Conservation (phyloP, 2,329 filamentous ascomycete species). For the Podosphaera fusca region DNA sequence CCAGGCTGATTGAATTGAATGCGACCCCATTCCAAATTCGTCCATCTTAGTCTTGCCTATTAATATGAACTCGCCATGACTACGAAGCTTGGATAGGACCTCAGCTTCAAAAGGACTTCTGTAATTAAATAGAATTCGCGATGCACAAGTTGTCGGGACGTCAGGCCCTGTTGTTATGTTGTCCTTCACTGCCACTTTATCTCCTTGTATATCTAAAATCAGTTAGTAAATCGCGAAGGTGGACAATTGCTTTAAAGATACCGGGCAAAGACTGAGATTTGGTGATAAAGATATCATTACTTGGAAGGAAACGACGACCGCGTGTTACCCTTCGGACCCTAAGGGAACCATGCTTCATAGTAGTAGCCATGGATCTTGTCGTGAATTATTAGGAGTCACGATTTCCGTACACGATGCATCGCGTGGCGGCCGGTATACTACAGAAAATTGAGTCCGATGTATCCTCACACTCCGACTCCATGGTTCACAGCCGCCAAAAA, state of each 20-base stretch:
- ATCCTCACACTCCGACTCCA: too few species aligned
- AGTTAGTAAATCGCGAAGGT: neutral
- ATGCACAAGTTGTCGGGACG: conserved; percentile 64
- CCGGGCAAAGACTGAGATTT: neutral
- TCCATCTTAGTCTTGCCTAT: conserved; percentile 82
- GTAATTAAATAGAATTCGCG: conserved; percentile 43
- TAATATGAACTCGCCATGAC: conserved; percentile 28
- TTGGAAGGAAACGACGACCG: neutral
- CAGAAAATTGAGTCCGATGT: too few species aligned
- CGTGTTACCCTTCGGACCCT: neutral
- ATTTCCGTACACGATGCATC: too few species aligned
- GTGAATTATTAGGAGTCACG: too few species aligned
- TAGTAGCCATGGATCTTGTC: neutral
- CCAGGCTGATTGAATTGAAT: conserved; percentile 44
- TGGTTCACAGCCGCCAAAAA: too few species aligned
- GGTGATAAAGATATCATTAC: neutral
- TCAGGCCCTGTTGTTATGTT: conserved; percentile 41
- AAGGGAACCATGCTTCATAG: neutral
- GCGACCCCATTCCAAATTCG: conserved; percentile 88
- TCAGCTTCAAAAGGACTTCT: conserved; percentile 62
- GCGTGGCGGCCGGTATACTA: too few species aligned
- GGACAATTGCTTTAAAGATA: neutral
- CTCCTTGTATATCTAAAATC: neutral
- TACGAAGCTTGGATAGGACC: conserved; percentile 44
- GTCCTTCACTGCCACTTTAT: conserved; percentile 36